Base-by-base conservation (phyloP, 345 rosid genomes). In the Adansonia digitata region DNA sequence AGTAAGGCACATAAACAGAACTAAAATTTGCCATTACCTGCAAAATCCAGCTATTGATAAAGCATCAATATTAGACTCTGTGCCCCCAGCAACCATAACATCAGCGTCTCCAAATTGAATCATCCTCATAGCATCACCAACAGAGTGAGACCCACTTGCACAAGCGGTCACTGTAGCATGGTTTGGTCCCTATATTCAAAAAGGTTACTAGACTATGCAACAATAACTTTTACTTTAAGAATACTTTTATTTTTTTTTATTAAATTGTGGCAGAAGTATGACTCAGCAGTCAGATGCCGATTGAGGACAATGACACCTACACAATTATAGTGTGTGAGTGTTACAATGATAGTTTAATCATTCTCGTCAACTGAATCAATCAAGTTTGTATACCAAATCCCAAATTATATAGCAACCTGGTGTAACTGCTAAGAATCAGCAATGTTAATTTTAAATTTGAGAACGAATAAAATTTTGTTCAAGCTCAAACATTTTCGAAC, bases 141-240 rank as follows among this genome's bases (percentile, higher is more conserved):
- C 88, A 60, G 98, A 95, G 78, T 95, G 99, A 22, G 98, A 93
- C 71, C 97, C 99, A 60, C 98, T 95, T 61, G 99, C 98, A 80
- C 99, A 95, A 74, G 98, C 99, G 78, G 98, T 93, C 81, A 95
- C 98, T 69, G 98, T 97, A 79, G 98, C 94, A 90, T 93, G 99
- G 83, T 95, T 95, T 82, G 99, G 98, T 60, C 99, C 98, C 98
- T 94, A 82, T 74, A 84, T 69, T 77, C 83, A 82, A 78, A 69
- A 75, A 56, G 56, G 75, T 57, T 72, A 61, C 61, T 31, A 76
- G 59, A n/a, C n/a, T n/a, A n/a, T n/a, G 73, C 76, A 46, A 61
- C 48, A 60, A 5, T 37, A 71, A 65, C 62, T 45, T 74, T 2
- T 45, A 67, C 15, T 46, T 46, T 46, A 17, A 49, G 13, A 26